Conservation (phyloP, 805 yeast species). For the Schwanniomyces yamadae region DNA sequence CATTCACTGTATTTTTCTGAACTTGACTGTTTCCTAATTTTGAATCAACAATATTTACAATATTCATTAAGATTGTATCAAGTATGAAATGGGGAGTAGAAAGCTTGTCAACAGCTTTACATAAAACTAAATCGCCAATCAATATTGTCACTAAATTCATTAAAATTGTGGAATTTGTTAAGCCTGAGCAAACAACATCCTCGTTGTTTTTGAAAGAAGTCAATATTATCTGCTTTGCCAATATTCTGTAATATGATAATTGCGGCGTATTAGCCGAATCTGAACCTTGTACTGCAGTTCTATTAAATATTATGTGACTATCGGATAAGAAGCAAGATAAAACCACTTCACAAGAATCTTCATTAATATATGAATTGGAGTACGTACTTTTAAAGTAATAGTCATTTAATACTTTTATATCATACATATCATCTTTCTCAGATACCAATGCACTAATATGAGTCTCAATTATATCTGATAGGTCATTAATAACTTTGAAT, state of each 20-base stretch:
- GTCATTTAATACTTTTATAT: constrained; percentile 14
- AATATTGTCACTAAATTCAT: constrained; percentile 21
- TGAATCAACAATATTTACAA: constrained; percentile 6
- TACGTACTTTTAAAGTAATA: constrained; percentile 2
- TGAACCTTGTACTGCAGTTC: constrained; percentile 1
- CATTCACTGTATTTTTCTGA: background rate
- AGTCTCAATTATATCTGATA: constrained; percentile 19
- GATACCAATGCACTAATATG: constrained; percentile 20
- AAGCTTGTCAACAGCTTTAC: constrained; percentile 21
- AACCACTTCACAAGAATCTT: constrained; percentile 4
- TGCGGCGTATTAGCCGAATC: constrained; percentile 1
- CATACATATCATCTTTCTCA: constrained; percentile 9
- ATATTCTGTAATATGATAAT: constrained; percentile 20
- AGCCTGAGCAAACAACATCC: constrained; percentile 9
- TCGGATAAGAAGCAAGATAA: constrained; percentile 12
- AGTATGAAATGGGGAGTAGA: constrained; percentile 26
- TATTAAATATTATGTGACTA: constrained; percentile 21
- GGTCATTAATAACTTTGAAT: constrained; percentile 23
- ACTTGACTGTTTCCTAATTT: constrained; percentile 2
- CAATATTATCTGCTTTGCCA: constrained; percentile 21
- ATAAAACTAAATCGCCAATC: constrained; percentile 30
- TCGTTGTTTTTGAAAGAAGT: constrained; percentile 12
- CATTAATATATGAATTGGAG: constrained; percentile 4
- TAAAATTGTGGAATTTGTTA: constrained; percentile 24
- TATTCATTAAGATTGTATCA: constrained; percentile 11